Evolutionary conservation across 176 grass and related monocot species (phyloP), one percentile per base, ranked within the genome.

Genomic region (Hordeum marinum): DNA sequence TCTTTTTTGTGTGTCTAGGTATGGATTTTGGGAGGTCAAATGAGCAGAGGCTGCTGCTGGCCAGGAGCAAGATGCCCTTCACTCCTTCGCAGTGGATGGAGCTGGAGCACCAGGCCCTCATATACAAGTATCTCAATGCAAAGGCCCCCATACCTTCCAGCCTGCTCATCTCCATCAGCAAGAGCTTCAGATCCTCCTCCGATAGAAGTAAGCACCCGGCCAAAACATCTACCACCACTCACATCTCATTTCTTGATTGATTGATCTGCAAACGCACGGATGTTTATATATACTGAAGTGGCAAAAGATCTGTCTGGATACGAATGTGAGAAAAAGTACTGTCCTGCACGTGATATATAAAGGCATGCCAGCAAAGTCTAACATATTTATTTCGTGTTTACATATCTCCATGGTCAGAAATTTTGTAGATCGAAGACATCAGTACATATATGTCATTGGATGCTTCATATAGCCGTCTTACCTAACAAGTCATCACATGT

Each of bases 11-110:
- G 4, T 14, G 29, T 63, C 69, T 34, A 95, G 97, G 91, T 45
- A 88, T 92, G 90, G 81, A 82, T 63, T 84, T 82, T 77, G 90
- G 69, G 29, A 86, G 78, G 39, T 68, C 77, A 12, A 85, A 85
- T 25, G 88, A 79, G 26, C 89, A 85, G 67, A 90, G 84, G 87
- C 63, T 86, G 77, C 65, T 96, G 60, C 68, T 99, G 31, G 89
- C 88, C 15, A 94, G 94, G 84, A 89, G 80, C 34, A 99, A 91
- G 84, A 88, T 90, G 65, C 91, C 92, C n/a, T 99, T 99, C 87
- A 99, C 97, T 10, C 97, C 91, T 14, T 89, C 94, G 6, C 97
- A 99, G 87, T 96, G 97, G 97, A 92, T 99, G 91, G 94, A 99
- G 78, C 84, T 99, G 57, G 97, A 99, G 66, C 94, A 94, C 57